Percentiles rank a stretch among this genome's conserved stretches.
phyloP scores from a whole-genome alignment of 108 stramenopile genomes.

The Cyclotella distinguenda region DNA sequence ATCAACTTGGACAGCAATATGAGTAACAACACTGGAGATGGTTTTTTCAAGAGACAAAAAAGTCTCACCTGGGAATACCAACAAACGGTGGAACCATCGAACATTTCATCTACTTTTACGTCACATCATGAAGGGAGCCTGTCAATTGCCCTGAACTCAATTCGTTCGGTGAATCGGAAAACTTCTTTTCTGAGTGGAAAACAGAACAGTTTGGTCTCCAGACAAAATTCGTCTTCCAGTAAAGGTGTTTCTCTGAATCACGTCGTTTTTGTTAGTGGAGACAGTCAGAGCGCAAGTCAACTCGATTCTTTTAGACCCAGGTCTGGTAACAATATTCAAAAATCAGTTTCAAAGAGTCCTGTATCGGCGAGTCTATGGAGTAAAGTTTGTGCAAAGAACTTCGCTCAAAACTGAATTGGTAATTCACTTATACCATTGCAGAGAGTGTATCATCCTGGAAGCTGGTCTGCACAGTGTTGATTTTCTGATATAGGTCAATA shows the following conservation, averaged over 20 bases:
- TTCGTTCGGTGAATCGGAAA: conserved; percentile 43
- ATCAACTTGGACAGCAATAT: background rate
- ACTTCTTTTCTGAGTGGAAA: conserved; percentile 66
- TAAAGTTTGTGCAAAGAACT: conserved; percentile 51
- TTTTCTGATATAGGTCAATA: too few relatives aligned
- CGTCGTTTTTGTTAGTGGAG: conserved; percentile 60
- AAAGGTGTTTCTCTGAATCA: conserved; percentile 70
- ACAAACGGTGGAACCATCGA: background rate
- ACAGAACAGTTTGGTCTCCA: conserved; percentile 19
- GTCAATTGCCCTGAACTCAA: conserved; percentile 61
- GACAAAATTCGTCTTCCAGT: conserved; percentile 37
- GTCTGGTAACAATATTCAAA: conserved; percentile 14
- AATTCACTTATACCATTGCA: too few relatives aligned
- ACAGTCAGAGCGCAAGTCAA: conserved; percentile 40
- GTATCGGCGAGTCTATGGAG: conserved; percentile 54
- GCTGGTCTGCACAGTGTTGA: too few relatives aligned
- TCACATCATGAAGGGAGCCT: conserved; percentile 49
- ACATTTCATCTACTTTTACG: conserved; percentile 20
- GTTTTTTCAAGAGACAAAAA: conserved; percentile 22
- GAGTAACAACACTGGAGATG: conserved; percentile 14
- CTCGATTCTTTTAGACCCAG: conserved; percentile 14
- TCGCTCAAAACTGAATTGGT: background rate
- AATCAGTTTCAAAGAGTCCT: conserved; percentile 27
- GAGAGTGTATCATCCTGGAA: too few relatives aligned
- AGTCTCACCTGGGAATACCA: background rate